Percentiles rank a stretch among this genome's conserved stretches.
Conservation (phyloP, 352 stramenopile genomes). For the Phytophthora fragariaefolia region DNA sequence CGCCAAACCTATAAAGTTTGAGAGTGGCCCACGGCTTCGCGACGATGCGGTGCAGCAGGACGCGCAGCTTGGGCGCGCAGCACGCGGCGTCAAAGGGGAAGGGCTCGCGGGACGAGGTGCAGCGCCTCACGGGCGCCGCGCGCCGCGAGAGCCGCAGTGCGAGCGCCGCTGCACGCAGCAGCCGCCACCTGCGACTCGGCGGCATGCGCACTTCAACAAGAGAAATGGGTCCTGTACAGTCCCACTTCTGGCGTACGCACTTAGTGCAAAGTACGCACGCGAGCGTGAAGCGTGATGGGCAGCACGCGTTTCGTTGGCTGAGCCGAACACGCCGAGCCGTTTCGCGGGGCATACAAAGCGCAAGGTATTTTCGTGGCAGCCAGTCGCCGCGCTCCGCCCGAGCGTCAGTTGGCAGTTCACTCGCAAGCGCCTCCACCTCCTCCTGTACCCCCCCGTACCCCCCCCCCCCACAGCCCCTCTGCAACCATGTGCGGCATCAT, state of each 20-base stretch:
- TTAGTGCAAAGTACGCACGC: too few species aligned
- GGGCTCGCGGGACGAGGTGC: not conserved
- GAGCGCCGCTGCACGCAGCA: conserved; percentile 40
- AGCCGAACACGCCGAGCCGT: conserved; percentile 22
- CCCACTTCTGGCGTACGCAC: too few species aligned
- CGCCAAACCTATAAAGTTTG: too few species aligned
- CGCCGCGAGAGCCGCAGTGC: conserved; percentile 24
- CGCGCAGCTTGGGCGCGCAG: conserved; percentile 31
- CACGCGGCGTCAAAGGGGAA: conserved; percentile 6
- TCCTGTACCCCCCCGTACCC: too few species aligned
- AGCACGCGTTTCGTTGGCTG: conserved; percentile 17
- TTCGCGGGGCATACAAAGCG: conserved; percentile 21
- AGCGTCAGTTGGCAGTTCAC: conserved; percentile 15
- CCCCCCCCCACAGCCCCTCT: too few species aligned
- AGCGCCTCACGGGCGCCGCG: not conserved
- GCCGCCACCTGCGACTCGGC: conserved; percentile 29
- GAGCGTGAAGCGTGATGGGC: too few species aligned
- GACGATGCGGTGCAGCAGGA: conserved; percentile 4
- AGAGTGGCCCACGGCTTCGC: conserved; percentile 7
- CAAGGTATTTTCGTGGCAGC: conserved; percentile 33
- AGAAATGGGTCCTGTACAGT: too few species aligned
- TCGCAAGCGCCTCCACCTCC: conserved; percentile 6
- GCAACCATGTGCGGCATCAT: conserved; percentile 98
- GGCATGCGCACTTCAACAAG: conserved; percentile 16
- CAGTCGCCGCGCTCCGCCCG: conserved; percentile 16